Base-by-base conservation (phyloP, 148 eudicot species). In the Pharnaceum exiguum region DNA sequence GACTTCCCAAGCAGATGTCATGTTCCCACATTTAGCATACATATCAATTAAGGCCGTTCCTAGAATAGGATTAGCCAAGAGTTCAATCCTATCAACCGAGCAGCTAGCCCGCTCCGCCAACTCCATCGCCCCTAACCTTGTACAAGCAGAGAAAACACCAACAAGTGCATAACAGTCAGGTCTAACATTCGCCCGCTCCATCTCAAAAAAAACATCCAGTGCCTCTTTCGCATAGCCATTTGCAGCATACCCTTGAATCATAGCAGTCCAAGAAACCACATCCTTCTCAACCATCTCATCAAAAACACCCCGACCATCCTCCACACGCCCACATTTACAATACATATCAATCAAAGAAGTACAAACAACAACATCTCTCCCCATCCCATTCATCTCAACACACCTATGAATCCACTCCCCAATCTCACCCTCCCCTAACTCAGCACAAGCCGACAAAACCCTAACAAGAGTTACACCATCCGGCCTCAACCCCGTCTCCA, bases 21-120 rank as follows among this genome's bases (percentile, higher is more conserved):
- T 56, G 43, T 71, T 55, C 29, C 90, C 90, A 69, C 83, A 80
- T 71, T 80, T 84, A 29, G 86, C 64, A 46, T 84, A 84, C 90
- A 80, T 77, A 70, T 83, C 84, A 63, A 83, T 69, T n/a, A 83
- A 26, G 7, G 85, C 66, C 10, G 82, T 80, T 19, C 82, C 82
- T 36, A 80, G 39, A 54, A 73, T 59, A 49, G 69, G 75, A 60
- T 80, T 64, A 1, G 51, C 52, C 24, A 60, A 50, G 28, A 80
- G 66, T 25, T 75, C 70, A 28, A 59, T 46, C 46, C 37, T 56
- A 32, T 72, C 68, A 43, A 76, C 21, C 44, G 75, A 75, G 44
- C 29, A 47, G 55, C 68, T 59, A 1, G 70, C 77, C 65, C 49
- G 46, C 11, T 76, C 78, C 37, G 83, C 90, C 12, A 77, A 38